Base-by-base conservation (phyloP, 495 filamentous ascomycete genomes). In the Aspergillus indologenus region DNA sequence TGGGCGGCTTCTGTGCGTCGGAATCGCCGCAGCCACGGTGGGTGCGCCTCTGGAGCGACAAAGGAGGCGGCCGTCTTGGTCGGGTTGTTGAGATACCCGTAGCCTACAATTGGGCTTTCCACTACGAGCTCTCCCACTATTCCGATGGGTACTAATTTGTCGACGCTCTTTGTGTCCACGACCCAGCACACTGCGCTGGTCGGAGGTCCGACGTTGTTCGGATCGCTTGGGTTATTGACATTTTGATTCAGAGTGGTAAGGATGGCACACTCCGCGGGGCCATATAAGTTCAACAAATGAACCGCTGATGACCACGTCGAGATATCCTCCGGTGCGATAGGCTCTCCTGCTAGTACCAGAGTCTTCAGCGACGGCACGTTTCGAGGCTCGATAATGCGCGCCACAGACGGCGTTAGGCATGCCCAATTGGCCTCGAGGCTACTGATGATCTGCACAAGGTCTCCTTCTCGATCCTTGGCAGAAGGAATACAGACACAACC, bases 121-220 rank as follows among this genome's bases (percentile, higher is more conserved):
- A 82, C 60, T 2, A 76, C 52, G 12, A 83, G 54, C 59, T 82
- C 80, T 2, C 79, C 79, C 5, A 75, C 63, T 4, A 57, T 61
- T 11, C 80, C 80, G 23, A 80, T 61, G 19, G 79, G 72, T 2
- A 58, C 55, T 3, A 78, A 66, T 1, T 52, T 40, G 5, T 40
- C 5, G 34, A 6, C 34, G 34, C 12, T 15, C 12, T 40, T 8
- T 15, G 34, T 40, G 34, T 40, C 34, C 12, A 40, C 5, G 2
- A 40, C 12, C 34, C 34, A 40, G 34, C 34, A 40, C 12, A 40
- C 34, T 40, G 34, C 34, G 34, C 34, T 40, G 5, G 34, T 40
- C 12, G 34, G 34, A 2, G 12, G 34, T 14, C 34, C 34, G 12
- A 40, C 34, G 34, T 40, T 40, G 12, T 40, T 40, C 34, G 34